These are phyloP conservation scores for Fraxinus sp. DNA, from an alignment of 305 asterid genomes.

Conservation along the genomic window DNA sequence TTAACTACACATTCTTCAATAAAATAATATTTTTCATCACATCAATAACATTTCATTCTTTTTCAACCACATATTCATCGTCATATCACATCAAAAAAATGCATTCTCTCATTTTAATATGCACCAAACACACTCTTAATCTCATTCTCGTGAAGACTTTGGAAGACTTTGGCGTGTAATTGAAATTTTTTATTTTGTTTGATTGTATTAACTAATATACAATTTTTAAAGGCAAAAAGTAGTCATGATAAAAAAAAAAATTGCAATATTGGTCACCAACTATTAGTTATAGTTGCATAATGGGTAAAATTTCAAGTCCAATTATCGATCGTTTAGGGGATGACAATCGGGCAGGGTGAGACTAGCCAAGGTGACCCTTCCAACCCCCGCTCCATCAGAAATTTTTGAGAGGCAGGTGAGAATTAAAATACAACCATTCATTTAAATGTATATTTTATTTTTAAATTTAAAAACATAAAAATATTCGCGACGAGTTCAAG, in stretches of 20 bases:
- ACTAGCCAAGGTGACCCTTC: neutral
- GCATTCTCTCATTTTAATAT: too few relatives aligned
- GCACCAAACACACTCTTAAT: too few relatives aligned
- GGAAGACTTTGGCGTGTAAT: neutral
- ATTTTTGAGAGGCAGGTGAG: too few relatives aligned
- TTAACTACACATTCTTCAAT: too few relatives aligned
- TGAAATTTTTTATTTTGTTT: neutral
- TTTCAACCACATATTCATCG: too few relatives aligned
- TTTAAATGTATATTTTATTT: too few relatives aligned
- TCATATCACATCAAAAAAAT: too few relatives aligned
- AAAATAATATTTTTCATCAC: too few relatives aligned
- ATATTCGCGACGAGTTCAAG: neutral
- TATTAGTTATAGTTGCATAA: neutral
- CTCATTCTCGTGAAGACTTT: neutral
- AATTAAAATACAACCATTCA: too few relatives aligned
- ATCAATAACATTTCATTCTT: too few relatives aligned
- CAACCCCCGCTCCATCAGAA: neutral
- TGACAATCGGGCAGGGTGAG: neutral
- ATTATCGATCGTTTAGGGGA: neutral
- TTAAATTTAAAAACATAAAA: too few relatives aligned
- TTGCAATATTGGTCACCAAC: neutral
- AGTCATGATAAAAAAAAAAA: neutral
- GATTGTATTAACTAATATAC: neutral
- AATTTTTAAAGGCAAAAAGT: neutral
- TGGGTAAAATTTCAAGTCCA: neutral